Evolutionary conservation across 179 eudicot species (phyloP), one percentile per base, ranked within the genome.

Genomic region (Beta lomatogona): DNA sequence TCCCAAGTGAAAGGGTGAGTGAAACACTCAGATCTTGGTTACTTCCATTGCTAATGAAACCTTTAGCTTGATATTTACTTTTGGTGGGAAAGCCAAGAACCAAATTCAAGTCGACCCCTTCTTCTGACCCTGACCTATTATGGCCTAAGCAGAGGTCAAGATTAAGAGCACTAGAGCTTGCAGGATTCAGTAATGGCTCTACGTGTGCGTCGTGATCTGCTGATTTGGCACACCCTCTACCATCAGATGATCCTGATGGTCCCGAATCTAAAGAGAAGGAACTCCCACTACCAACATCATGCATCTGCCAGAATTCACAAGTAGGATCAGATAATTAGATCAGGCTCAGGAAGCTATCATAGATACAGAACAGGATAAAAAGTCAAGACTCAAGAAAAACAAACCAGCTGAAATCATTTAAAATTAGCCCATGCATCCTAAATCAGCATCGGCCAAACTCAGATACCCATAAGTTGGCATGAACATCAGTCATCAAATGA

Each of bases 261-360:
- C 85, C 86, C 5, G 84, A 86, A 22, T 80, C 86, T 25, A 86
- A 5, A 48, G 84, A 81, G 28, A 80, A 65, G 41, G 84, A 83
- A 70, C 78, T 80, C 13, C 58, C 31, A 25, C 63, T 73, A 22
- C 36, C 80, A 19, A 57, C 12, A 19, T 75, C 81, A 0, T 21
- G 73, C 63, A 22, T 69, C 64, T 46, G 77, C 12, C 68, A 25
- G 48, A 25, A 45, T 53, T 75, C 71, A n/a, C 81, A 54, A 25
- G 71, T 9, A 18, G 61, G 22, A 2, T 36, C 41, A 36, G 41
- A 36, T 36, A 36, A 36, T 36, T 36, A 36, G 41, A 58, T 14
- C 63, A 48, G 52, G 52, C 52, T 48, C 9, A 48, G 41, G 41
- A 36, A 36, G 41, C 3, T 36, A 36, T 36, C 41, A 36, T 36